Evolutionary conservation across 306 rosid species (phyloP).

Genomic region (Begonia peltatifolia): DNA sequence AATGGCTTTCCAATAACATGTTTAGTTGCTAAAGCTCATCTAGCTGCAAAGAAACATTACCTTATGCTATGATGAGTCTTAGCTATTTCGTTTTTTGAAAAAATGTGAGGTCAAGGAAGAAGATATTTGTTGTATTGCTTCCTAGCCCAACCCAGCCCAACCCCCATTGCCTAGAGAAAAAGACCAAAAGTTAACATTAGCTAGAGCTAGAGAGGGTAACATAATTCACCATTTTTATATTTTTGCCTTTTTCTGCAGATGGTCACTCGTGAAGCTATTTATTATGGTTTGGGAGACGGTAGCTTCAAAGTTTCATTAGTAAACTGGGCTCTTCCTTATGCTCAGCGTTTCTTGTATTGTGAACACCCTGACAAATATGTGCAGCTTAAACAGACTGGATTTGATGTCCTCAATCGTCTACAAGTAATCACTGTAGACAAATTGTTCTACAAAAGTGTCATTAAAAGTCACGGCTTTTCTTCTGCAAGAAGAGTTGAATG

Average conservation of each 20-base stretch:
- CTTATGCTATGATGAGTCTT: too few species aligned
- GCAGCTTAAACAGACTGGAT: constrained; percentile 60
- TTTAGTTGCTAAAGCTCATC: too few species aligned
- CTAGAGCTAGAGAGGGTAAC: too few species aligned
- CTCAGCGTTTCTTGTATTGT: constrained; percentile 67
- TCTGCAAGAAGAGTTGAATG: constrained; percentile 49
- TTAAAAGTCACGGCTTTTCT: constrained; percentile 32
- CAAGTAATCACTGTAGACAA: constrained; percentile 68
- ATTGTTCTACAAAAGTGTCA: constrained; percentile 59
- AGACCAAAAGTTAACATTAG: too few species aligned
- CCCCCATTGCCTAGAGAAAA: too few species aligned
- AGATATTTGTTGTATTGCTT: too few species aligned
- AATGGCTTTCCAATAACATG: too few species aligned
- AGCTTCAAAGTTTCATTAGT: constrained; percentile 44
- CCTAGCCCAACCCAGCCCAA: too few species aligned
- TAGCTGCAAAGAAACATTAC: too few species aligned
- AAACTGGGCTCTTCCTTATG: constrained; percentile 79
- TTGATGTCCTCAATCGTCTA: constrained; percentile 26
- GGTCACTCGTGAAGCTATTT: constrained; percentile 73
- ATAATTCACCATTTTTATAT: neutral
- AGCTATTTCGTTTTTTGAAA: too few species aligned
- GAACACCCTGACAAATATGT: constrained; percentile 39
- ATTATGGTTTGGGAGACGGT: constrained; percentile 40
- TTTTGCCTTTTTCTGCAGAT: constrained; percentile 39
- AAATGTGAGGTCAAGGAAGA: too few species aligned